These are phyloP conservation scores for Seiridium cupressi DNA, from an alignment of 2,329 filamentous ascomycete species.

Conservation along the genomic window DNA sequence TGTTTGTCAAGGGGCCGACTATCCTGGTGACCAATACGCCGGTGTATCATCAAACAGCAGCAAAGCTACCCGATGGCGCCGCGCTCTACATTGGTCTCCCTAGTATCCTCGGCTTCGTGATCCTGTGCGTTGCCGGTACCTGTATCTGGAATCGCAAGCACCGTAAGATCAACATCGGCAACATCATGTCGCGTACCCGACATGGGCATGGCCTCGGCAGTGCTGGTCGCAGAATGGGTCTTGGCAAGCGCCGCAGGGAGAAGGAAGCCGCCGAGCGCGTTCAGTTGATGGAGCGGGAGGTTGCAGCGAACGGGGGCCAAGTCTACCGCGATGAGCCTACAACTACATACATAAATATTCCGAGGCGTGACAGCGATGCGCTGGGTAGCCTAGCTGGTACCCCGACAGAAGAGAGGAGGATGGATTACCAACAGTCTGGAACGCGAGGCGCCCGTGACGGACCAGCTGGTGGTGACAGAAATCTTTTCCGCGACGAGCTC, in stretches of 20 bases:
- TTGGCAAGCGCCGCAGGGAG: conserved; percentile 27
- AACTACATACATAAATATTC: conserved; percentile 11
- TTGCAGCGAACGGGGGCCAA: conserved; percentile 24
- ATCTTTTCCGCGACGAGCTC: conserved; percentile 50
- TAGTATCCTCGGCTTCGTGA: conserved; percentile 43
- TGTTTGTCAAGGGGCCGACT: conserved; percentile 36
- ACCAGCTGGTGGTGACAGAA: conserved; percentile 24
- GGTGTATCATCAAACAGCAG: conserved; percentile 26
- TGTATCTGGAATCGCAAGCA: conserved; percentile 54
- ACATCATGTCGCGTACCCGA: conserved; percentile 46
- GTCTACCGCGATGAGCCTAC: conserved; percentile 35
- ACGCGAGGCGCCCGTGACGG: not conserved
- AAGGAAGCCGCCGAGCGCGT: conserved; percentile 35
- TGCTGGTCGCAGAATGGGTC: conserved; percentile 23
- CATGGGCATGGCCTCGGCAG: conserved; percentile 43
- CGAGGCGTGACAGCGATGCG: conserved; percentile 43
- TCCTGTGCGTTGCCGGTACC: conserved; percentile 51
- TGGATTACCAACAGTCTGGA: conserved; percentile 30
- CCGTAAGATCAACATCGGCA: conserved; percentile 49
- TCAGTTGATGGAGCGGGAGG: conserved; percentile 39
- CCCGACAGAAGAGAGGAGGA: conserved; percentile 40
- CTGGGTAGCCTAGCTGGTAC: conserved; percentile 48
- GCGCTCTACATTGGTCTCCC: conserved; percentile 55
- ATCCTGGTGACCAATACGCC: conserved; percentile 38
- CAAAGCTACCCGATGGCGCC: conserved; percentile 31